These are phyloP conservation scores for Ramaria rubella DNA, from an alignment of 768 basidiomycete species.

Conservation along the genomic window DNA sequence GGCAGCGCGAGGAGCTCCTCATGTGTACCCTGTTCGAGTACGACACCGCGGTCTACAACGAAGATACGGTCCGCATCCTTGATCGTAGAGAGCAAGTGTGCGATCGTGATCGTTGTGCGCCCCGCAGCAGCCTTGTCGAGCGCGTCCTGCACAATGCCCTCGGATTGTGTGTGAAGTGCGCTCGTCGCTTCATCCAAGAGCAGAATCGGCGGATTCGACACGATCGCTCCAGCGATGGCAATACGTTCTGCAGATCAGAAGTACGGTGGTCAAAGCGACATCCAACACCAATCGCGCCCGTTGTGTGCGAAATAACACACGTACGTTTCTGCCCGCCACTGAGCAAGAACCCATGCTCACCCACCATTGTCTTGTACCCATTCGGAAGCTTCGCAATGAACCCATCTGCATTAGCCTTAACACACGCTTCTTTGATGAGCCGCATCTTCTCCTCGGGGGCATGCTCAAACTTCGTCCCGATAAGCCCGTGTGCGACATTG, in stretches of 20 bases:
- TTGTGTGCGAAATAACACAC: no score
- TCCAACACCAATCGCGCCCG: background rate
- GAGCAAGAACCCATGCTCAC: constrained; percentile 80
- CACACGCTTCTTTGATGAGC: constrained; percentile 76
- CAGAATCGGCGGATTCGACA: constrained; percentile 79
- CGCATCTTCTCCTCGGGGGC: constrained; percentile 63
- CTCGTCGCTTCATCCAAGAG: constrained; percentile 87
- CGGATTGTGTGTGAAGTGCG: constrained; percentile 82
- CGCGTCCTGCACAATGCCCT: constrained; percentile 86
- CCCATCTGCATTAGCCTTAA: constrained; percentile 87
- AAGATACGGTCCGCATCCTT: constrained; percentile 79
- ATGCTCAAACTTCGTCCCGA: constrained; percentile 63
- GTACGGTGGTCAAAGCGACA: background rate
- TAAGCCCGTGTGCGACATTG: constrained; percentile 82
- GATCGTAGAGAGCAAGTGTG: constrained; percentile 77
- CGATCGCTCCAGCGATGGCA: constrained; percentile 85
- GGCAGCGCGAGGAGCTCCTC: constrained; percentile 50
- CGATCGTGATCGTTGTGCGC: constrained; percentile 76
- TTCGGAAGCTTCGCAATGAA: constrained; percentile 76
- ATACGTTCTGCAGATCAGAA: constrained; percentile 49
- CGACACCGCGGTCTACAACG: constrained; percentile 83
- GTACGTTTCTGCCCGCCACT: constrained; percentile 74
- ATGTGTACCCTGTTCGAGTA: constrained; percentile 79
- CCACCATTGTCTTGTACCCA: constrained; percentile 84
- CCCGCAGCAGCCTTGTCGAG: constrained; percentile 77